Evolutionary conservation across 2,329 filamentous ascomycete species (phyloP), one percentile per base, ranked within the genome.

Genomic region (Diaporthe vaccinii): DNA sequence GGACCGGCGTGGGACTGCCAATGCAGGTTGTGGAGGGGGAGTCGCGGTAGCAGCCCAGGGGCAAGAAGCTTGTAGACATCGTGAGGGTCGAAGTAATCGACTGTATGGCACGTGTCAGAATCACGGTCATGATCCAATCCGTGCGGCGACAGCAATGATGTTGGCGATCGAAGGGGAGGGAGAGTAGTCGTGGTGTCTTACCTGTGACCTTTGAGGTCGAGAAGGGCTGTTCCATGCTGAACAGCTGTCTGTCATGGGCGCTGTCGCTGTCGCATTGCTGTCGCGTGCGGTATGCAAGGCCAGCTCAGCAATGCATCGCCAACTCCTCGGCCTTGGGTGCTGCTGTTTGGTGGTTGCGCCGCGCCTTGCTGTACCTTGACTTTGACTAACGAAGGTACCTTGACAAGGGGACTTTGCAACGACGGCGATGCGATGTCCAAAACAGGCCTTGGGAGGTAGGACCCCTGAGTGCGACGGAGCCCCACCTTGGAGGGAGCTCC

Each of bases 1-100:
- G 97, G 97, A 0, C 97, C 93, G 39, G 93, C 93, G 76, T 97
- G 95, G 20, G 97, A 98, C 84, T 98, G 97, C 97, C 97, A 99
- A 82, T 98, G 95, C 61, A 99, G 91, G 81, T 98, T 97, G 78
- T 93, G 93, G 51, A 99, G 89, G 46, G 97, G 97, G 0, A 98
- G 89, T 73, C 94, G 93, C 57, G 93, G 89, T 55, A 94, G 88
- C 75, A 99, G 88, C 75, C 96, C 92, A 3, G 94, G 91, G 15
- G 93, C 93, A 58, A 98, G 87, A 71, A 96, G 89, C 75, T 94
- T 92, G 85, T 96, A 98, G 78, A 98, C 90, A 80, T 94, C 93
- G 82, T 95, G 94, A 72, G 97, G 96, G 86, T 99, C 97, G 86
- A 94, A 95, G 86, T 98, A 99, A 88, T 98, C 96, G 87, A 98